Conservation (phyloP, 2,329 filamentous ascomycete genomes). For the Purpureocillium lavendulum region DNA sequence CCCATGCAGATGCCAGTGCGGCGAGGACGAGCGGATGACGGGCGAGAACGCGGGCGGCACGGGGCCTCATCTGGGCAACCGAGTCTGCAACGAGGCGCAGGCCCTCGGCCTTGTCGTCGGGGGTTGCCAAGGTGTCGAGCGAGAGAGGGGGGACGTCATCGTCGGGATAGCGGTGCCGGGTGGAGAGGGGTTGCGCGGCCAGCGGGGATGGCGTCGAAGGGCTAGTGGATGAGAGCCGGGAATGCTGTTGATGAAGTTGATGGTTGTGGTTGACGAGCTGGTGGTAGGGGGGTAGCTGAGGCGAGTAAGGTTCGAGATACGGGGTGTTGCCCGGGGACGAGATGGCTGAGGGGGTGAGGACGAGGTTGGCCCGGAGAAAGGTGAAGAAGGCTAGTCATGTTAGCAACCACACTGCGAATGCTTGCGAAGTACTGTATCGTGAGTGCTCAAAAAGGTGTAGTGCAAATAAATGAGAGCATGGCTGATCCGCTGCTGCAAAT, state of each 20-base stretch:
- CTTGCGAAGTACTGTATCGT: too few species aligned
- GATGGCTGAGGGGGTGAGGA: constrained; percentile 53
- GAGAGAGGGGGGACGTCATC: constrained; percentile 54
- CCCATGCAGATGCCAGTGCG: constrained; percentile 34
- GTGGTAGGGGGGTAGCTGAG: constrained; percentile 26
- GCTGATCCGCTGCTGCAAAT: too few species aligned
- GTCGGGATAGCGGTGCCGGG: constrained; percentile 9
- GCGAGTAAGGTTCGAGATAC: constrained; percentile 43
- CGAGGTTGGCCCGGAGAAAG: constrained; percentile 72
- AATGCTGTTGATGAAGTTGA: too few species aligned
- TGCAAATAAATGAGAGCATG: too few species aligned
- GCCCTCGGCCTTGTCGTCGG: constrained; percentile 56
- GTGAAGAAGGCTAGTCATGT: constrained; percentile 63
- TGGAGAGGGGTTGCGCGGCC: constrained; percentile 27
- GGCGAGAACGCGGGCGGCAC: constrained; percentile 54
- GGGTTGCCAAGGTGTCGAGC: constrained; percentile 45
- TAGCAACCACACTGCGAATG: constrained; percentile 6
- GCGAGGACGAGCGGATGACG: constrained; percentile 51
- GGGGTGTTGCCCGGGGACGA: constrained; percentile 60
- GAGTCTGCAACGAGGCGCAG: constrained; percentile 72
- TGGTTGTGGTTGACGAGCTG: neutral
- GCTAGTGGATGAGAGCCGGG: too few species aligned
- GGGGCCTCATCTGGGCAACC: constrained; percentile 72
- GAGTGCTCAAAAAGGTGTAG: too few species aligned
- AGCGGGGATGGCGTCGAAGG: constrained; percentile 43